These are phyloP conservation scores for Liquidambar formosana DNA, from an alignment of 164 flowering plant genomes.

Conservation along the genomic window DNA sequence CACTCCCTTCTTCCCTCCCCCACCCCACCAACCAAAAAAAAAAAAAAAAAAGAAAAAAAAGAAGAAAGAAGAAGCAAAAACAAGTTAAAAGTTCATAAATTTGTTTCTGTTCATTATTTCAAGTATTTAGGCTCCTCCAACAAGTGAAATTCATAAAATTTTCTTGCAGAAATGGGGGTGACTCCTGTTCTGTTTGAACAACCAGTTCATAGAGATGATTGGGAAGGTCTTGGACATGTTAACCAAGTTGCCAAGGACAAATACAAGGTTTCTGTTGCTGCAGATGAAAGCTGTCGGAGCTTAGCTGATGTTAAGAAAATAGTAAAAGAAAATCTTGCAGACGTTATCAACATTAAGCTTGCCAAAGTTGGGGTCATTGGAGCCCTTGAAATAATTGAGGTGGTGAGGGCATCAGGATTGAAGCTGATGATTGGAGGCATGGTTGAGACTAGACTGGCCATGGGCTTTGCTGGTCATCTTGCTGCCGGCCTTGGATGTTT, in stretches of 20 bases:
- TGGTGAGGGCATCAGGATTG: constrained; percentile 58
- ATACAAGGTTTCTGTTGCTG: constrained; percentile 83
- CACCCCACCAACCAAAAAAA: too few relatives aligned
- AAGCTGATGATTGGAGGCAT: constrained; percentile 90
- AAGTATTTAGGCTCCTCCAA: not conserved
- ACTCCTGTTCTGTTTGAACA: constrained; percentile 89
- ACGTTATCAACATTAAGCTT: constrained; percentile 82
- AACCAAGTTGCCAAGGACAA: constrained; percentile 53
- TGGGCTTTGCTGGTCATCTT: constrained; percentile 96
- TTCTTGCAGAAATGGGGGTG: constrained; percentile 69
- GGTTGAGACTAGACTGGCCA: constrained; percentile 94
- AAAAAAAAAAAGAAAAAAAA: too few relatives aligned
- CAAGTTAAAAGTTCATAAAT: too few relatives aligned
- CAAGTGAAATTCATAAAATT: not conserved
- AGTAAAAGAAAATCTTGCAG: constrained; percentile 64
- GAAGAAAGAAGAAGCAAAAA: too few relatives aligned
- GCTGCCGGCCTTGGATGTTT: constrained; percentile 96
- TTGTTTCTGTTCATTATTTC: not conserved
- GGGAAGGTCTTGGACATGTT: constrained; percentile 86
- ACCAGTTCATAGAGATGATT: constrained; percentile 89
- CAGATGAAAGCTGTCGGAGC: constrained; percentile 90
- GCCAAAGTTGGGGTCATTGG: constrained; percentile 89
- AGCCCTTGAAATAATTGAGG: constrained; percentile 77
- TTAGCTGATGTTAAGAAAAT: constrained; percentile 64
- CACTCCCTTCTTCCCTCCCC: not conserved